Evolutionary conservation across 805 yeast species (phyloP).

Genomic region (Barnettozyma pratensis): DNA sequence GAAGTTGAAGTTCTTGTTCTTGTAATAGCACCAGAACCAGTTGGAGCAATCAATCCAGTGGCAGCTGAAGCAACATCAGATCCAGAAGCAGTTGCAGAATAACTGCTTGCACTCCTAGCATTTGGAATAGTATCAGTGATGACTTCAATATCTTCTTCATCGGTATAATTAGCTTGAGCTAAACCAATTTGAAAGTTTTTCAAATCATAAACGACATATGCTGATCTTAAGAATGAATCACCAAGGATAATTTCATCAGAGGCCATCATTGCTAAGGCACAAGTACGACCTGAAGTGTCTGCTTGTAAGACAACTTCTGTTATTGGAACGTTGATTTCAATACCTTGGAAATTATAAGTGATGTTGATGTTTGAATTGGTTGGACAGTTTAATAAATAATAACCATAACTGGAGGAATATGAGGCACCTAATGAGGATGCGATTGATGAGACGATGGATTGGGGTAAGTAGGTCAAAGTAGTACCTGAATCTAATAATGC

Average conservation of each 20-base stretch:
- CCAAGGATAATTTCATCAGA: conserved; percentile 41
- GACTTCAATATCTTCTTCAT: conserved; percentile 38
- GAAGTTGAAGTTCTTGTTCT: too few relatives aligned
- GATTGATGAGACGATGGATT: conserved; percentile 27
- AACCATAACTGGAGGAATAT: conserved; percentile 37
- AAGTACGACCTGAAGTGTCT: conserved; percentile 24
- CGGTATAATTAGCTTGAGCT: conserved; percentile 39
- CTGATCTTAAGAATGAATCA: conserved; percentile 46
- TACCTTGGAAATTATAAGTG: conserved; percentile 48
- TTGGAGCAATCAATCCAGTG: too few relatives aligned
- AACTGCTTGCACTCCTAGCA: conserved; percentile 42
- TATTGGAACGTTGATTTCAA: conserved; percentile 47
- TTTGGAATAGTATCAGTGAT: conserved; percentile 44
- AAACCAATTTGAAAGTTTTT: conserved; percentile 38
- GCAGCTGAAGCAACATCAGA: background rate
- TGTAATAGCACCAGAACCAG: too few relatives aligned
- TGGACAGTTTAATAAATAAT: conserved; percentile 44
- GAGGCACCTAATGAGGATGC: conserved; percentile 38
- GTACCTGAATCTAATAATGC: conserved; percentile 44
- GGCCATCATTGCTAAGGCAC: conserved; percentile 40
- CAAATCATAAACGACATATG: conserved; percentile 52
- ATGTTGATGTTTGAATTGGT: conserved; percentile 18
- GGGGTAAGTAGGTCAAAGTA: conserved; percentile 41
- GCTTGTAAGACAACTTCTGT: conserved; percentile 27
- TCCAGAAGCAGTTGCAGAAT: conserved; percentile 17